phyloP scores from a whole-genome alignment of 1,284 basidiomycete genomes.

The Prillingera fragicola region DNA sequence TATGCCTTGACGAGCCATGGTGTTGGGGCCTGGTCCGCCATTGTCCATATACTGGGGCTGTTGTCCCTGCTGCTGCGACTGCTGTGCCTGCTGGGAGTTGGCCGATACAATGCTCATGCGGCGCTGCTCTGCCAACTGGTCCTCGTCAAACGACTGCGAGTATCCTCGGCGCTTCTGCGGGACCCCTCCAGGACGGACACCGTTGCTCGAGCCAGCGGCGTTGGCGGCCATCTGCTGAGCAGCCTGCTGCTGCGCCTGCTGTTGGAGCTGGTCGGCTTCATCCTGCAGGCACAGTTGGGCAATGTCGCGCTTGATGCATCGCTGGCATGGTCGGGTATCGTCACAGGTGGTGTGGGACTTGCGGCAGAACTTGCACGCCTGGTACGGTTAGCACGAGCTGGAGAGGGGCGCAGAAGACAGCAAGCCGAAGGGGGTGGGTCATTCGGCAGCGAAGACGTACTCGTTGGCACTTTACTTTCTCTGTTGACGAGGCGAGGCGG shows the following conservation, averaged over 20 bases:
- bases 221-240: constrained; percentile 11
- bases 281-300: constrained; percentile 16
- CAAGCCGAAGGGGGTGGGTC: too few relatives aligned
- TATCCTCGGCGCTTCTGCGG: constrained; percentile 13
- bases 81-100: too few relatives aligned
- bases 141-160: constrained; percentile 1
- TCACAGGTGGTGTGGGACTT: constrained; percentile 19
- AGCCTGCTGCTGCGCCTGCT: constrained; percentile 17
- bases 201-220: constrained; percentile 1
- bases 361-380: constrained; percentile 22
- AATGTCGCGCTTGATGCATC: constrained; percentile 21
- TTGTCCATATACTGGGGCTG: too few relatives aligned
- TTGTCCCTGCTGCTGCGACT: too few relatives aligned
- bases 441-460: constrained; percentile 10
- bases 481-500: constrained; percentile 3
- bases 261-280: constrained; percentile 15
- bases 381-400: background rate
- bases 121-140: constrained; percentile 2
- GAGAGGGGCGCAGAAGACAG: too few relatives aligned
- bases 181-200: constrained; percentile 4
- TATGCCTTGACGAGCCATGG: too few relatives aligned
- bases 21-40: constrained; percentile 1
- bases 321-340: constrained; percentile 18
- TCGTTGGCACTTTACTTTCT: constrained; percentile 19
- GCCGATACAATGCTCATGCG: background rate